A percentile compares a stretch with the other conserved stretches of the same genome.
Evolutionary conservation across 2,329 filamentous ascomycete genomes (phyloP).

Genomic region (Ceratocystis huliohia): DNA sequence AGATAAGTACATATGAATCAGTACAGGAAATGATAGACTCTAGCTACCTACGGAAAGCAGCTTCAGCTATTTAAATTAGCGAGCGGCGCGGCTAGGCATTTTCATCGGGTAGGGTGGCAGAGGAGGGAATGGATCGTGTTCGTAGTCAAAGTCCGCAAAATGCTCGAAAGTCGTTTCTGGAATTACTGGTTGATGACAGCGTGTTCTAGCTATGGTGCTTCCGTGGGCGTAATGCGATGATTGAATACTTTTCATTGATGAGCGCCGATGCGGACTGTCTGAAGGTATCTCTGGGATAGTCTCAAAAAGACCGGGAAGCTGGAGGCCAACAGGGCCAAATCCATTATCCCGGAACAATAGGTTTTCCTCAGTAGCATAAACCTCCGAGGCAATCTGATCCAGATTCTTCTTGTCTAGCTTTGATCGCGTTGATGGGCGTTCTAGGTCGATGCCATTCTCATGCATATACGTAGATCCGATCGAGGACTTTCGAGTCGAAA

Average conservation of each 20-base stretch:
- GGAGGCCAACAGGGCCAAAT: conserved; percentile 28
- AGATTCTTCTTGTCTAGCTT: conserved; percentile 13
- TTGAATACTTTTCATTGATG: conserved; percentile 6
- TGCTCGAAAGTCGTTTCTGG: conserved; percentile 10
- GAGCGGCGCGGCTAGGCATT: not conserved
- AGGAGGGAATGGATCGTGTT: conserved; percentile 7
- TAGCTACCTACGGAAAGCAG: not conserved
- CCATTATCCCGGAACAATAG: conserved; percentile 30
- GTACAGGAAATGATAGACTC: not conserved
- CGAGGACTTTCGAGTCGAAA: not conserved
- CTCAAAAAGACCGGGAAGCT: conserved; percentile 28
- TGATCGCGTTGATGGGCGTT: not conserved
- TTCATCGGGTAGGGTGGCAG: not conserved
- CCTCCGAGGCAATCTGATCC: conserved; percentile 15
- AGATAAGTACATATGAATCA: not conserved
- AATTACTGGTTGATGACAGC: not conserved
- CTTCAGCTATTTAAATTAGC: not conserved
- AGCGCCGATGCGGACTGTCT: conserved; percentile 16
- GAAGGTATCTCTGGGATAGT: conserved; percentile 21
- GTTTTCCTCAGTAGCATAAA: conserved; percentile 27
- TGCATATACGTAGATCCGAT: not conserved
- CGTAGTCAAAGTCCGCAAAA: conserved; percentile 20
- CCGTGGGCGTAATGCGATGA: not conserved
- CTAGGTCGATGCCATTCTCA: not conserved
- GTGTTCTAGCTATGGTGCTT: not conserved